phyloP scores from a whole-genome alignment of 306 rosid genomes.

The Quercus ilex region DNA sequence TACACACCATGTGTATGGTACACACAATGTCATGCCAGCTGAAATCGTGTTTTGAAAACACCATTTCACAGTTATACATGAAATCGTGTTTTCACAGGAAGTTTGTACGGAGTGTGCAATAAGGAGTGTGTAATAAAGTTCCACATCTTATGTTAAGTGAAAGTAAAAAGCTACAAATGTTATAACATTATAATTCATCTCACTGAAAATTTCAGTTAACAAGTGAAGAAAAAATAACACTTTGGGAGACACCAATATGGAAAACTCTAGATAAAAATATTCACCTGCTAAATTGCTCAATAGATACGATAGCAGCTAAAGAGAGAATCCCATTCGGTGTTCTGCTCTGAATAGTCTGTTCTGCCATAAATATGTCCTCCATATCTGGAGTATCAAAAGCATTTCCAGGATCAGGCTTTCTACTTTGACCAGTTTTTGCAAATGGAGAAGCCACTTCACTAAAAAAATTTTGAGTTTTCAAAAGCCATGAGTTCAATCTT shows the following conservation, averaged over 20 bases:
- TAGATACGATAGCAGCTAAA: conserved; percentile 70
- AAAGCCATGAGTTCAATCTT: conserved; percentile 56
- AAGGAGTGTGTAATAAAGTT: not conserved
- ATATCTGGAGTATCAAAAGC: conserved; percentile 42
- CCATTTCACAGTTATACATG: too few relatives aligned
- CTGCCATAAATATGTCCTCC: conserved; percentile 72
- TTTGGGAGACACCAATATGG: not conserved
- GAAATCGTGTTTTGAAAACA: too few relatives aligned
- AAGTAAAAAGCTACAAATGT: too few relatives aligned
- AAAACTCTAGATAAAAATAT: conserved; percentile 6
- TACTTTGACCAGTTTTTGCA: conserved; percentile 54
- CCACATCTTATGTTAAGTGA: not conserved
- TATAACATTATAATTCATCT: too few relatives aligned
- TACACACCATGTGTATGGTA: too few relatives aligned
- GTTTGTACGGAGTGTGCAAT: too few relatives aligned
- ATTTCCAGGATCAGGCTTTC: conserved; percentile 44
- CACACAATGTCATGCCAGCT: too few relatives aligned
- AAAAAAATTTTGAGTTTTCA: conserved; percentile 74
- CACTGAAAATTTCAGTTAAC: not conserved
- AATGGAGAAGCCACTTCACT: conserved; percentile 78
- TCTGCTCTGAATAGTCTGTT: conserved; percentile 66
- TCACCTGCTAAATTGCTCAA: conserved; percentile 99
- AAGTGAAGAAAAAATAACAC: not conserved
- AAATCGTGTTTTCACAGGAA: too few relatives aligned
- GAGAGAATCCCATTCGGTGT: conserved; percentile 76